Evolutionary conservation across 179 eudicot species (phyloP), one percentile per base, ranked within the genome.

Genomic region (Silene coronaria): DNA sequence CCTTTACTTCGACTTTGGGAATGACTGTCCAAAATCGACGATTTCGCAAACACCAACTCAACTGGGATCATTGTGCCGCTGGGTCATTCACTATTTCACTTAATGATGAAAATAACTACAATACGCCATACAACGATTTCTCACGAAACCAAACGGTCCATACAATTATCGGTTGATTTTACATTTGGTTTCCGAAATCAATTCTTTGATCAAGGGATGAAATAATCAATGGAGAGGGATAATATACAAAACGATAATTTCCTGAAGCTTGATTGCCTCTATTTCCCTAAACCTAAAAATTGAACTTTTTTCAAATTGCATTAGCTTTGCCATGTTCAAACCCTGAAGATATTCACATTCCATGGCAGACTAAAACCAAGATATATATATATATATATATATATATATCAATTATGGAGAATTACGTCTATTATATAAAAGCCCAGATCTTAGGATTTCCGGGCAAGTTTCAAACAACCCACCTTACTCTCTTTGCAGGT

Each of bases 401-500:
- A 76, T 16, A 72, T 16, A 53, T 67, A 59, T 63, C 36, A 76
- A 67, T 57, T 66, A 72, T 28, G 60, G 60, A 80, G 71, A 80
- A 34, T 68, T 79, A 77, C 81, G 59, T 12, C 51, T 72, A 45
- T 12, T 45, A 74, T 78, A 74, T 79, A 45, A 11, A 45, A 11
- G 23, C 14, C 14, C 5, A n/a, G 11, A 59, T 12, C 45, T 38
- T 76, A 48, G 21, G 22, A 38, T 45, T 46, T 42, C 32, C 10
- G 19, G 16, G 55, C 16, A 65, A 64, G 57, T 38, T 76, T 28
- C 28, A 28, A 45, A n/a, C 61, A 51, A 45, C 32, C 53, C 16
- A 45, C 53, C 66, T 60, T 51, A 48, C 75, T 67, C 85, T 85
- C 80, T 90, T 89, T 16, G 86, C 61, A 30, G 76, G 79, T 58